Conservation (phyloP, 805 yeast genomes). For the Blastobotrys americana region DNA sequence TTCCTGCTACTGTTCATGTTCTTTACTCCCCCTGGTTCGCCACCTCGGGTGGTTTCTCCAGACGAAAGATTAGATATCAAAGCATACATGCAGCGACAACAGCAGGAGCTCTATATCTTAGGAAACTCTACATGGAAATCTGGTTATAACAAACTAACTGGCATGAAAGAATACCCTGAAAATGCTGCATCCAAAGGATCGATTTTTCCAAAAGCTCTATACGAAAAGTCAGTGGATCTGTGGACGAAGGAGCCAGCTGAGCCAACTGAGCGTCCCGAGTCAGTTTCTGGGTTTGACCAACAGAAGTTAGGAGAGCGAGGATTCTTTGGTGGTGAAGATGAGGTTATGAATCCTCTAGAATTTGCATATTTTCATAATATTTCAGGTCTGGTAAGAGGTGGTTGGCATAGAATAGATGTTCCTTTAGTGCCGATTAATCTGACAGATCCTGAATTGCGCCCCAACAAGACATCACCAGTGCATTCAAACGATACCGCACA, state of each 20-base stretch:
- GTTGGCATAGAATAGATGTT: slow-evolving; percentile 44
- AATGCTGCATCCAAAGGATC: slow-evolving; percentile 30
- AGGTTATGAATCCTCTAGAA: neutral
- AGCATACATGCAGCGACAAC: slow-evolving; percentile 30
- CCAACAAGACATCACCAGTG: neutral
- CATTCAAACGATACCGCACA: neutral
- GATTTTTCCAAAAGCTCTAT: slow-evolving; percentile 14
- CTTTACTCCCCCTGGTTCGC: slow-evolving; percentile 38
- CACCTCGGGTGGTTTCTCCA: slow-evolving; percentile 23
- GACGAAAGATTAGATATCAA: slow-evolving; percentile 36
- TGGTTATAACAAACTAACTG: slow-evolving; percentile 69
- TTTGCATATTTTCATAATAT: slow-evolving; percentile 19
- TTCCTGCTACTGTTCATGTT: slow-evolving; percentile 36
- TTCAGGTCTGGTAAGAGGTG: slow-evolving; percentile 35
- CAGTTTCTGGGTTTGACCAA: slow-evolving; percentile 9
- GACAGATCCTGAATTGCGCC: slow-evolving; percentile 12
- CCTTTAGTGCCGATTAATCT: slow-evolving; percentile 26
- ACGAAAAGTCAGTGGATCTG: slow-evolving; percentile 1
- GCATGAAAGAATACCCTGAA: slow-evolving; percentile 63
- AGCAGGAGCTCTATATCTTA: slow-evolving; percentile 32
- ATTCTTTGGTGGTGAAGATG: neutral
- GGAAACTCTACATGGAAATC: slow-evolving; percentile 37
- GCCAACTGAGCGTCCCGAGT: slow-evolving; percentile 47
- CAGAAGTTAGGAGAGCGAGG: slow-evolving; percentile 5
- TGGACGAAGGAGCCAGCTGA: slow-evolving; percentile 35